phyloP scores from a whole-genome alignment of 228 moss, liverwort and hornwort genomes.

The Sphagnum magellanicum region DNA sequence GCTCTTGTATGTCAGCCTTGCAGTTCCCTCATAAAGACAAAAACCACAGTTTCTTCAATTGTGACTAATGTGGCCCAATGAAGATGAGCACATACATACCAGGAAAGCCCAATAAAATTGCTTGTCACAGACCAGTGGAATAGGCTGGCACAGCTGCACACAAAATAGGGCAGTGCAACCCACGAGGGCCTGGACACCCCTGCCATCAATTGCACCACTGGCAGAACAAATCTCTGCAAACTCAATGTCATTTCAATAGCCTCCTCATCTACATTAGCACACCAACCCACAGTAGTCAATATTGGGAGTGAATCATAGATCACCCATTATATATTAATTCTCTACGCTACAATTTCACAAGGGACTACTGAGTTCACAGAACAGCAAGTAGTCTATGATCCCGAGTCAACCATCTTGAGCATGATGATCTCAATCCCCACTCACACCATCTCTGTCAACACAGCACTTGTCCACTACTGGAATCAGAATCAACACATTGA shows the following conservation, averaged over 20 bases:
- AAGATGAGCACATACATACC: conserved; percentile 11
- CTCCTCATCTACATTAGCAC: conserved; percentile 48
- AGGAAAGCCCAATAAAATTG: conserved; percentile 41
- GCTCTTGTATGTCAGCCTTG: too few relatives aligned
- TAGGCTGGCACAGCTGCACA: conserved; percentile 62
- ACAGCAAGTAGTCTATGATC: neutral
- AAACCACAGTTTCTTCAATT: too few relatives aligned
- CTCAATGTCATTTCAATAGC: conserved; percentile 50
- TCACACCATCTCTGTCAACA: too few relatives aligned
- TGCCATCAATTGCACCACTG: conserved; percentile 50
- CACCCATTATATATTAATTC: neutral
- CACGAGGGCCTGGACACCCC: conserved; percentile 71
- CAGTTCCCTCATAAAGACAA: too few relatives aligned
- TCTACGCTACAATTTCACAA: neutral
- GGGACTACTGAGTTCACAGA: neutral
- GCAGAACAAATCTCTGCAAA: conserved; percentile 65
- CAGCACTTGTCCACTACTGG: neutral
- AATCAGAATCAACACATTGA: neutral
- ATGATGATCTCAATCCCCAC: neutral
- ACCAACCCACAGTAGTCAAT: too few relatives aligned
- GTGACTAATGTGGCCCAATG: too few relatives aligned
- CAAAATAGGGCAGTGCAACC: conserved; percentile 70
- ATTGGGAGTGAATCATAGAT: neutral
- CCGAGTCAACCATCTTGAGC: neutral
- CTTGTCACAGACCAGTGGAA: conserved; percentile 70